Evolutionary conservation across 208 protist species (phyloP).

Genomic region (Tritrichomonas foetus): DNA sequence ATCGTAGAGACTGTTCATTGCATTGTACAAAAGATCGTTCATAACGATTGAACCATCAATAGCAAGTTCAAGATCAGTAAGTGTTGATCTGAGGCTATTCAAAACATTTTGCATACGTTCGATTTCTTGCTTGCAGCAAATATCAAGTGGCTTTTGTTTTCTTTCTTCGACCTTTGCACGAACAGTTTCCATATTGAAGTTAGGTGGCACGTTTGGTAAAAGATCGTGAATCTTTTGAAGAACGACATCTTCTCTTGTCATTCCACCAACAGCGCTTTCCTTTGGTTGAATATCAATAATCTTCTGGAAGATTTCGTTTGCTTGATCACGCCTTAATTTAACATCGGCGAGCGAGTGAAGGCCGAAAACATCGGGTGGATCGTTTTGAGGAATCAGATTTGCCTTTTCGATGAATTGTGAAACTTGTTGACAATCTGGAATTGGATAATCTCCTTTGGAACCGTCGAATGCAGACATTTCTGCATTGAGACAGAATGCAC

Average conservation of each 20-base stretch:
- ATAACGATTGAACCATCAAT: slow-evolving; percentile 89
- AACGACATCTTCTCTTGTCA: slow-evolving; percentile 58
- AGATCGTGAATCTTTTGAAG: slow-evolving; percentile 50
- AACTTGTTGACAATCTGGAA: slow-evolving; percentile 35
- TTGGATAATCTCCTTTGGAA: slow-evolving; percentile 51
- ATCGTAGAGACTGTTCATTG: slow-evolving; percentile 86
- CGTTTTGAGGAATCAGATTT: slow-evolving; percentile 79
- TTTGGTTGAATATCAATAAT: slow-evolving; percentile 80
- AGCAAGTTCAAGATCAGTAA: slow-evolving; percentile 53
- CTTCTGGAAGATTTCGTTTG: slow-evolving; percentile 64
- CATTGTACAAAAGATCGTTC: slow-evolving; percentile 78
- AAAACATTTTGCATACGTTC: slow-evolving; percentile 55
- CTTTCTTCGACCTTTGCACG: slow-evolving; percentile 43
- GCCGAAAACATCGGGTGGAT: slow-evolving; percentile 90
- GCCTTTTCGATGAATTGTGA: slow-evolving; percentile 44
- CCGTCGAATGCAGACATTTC: slow-evolving; percentile 35
- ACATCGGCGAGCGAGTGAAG: slow-evolving; percentile 86
- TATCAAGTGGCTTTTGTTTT: slow-evolving; percentile 51
- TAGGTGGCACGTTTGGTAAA: slow-evolving; percentile 43
- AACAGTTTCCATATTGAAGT: slow-evolving; percentile 48
- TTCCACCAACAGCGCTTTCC: slow-evolving; percentile 45
- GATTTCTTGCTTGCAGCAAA: slow-evolving; percentile 60
- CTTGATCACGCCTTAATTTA: slow-evolving; percentile 51
- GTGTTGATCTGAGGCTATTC: slow-evolving; percentile 45
- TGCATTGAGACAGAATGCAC: background rate